These are phyloP conservation scores for Pythium sp. DNA, from an alignment of 352 stramenopile genomes.

Conservation along the genomic window DNA sequence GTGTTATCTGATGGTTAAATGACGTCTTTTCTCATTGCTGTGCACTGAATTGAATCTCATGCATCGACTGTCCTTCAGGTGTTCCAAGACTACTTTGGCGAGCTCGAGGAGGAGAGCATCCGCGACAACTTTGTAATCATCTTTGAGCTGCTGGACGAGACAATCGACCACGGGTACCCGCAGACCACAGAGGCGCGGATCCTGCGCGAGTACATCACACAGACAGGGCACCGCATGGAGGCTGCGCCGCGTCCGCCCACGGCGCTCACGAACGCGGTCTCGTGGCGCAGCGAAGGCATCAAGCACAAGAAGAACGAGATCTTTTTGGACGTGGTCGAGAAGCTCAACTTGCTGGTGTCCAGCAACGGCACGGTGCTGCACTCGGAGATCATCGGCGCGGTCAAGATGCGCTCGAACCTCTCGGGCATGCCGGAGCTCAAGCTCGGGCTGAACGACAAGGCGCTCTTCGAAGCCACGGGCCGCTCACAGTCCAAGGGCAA, in stretches of 20 bases:
- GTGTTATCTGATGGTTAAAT: not conserved
- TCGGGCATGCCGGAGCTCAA: constrained; percentile 99
- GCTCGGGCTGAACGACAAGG: constrained; percentile 99
- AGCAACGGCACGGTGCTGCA: constrained; percentile 98
- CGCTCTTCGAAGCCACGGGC: constrained; percentile 98
- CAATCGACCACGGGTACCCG: constrained; percentile 99
- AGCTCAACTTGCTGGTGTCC: constrained; percentile 95
- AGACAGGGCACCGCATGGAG: constrained; percentile 95
- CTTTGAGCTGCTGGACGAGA: constrained; percentile 99
- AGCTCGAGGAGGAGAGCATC: constrained; percentile 99
- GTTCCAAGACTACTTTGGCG: constrained; percentile 99
- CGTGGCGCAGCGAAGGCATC: constrained; percentile 98
- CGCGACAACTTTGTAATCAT: constrained; percentile 99
- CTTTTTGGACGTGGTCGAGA: constrained; percentile 99
- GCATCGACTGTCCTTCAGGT: constrained; percentile 46
- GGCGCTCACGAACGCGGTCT: constrained; percentile 98
- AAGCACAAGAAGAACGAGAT: constrained; percentile 99
- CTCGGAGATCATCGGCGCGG: constrained; percentile 97
- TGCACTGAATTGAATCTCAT: not conserved
- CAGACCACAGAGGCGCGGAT: constrained; percentile 92
- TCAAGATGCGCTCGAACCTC: constrained; percentile 99
- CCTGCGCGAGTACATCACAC: constrained; percentile 95
- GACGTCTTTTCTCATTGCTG: not conserved
- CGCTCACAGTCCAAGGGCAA: constrained; percentile 89
- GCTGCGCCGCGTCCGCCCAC: constrained; percentile 91